Evolutionary conservation across 495 filamentous ascomycete species (phyloP).

Genomic region (Pseudomonodictys pantanalensis): DNA sequence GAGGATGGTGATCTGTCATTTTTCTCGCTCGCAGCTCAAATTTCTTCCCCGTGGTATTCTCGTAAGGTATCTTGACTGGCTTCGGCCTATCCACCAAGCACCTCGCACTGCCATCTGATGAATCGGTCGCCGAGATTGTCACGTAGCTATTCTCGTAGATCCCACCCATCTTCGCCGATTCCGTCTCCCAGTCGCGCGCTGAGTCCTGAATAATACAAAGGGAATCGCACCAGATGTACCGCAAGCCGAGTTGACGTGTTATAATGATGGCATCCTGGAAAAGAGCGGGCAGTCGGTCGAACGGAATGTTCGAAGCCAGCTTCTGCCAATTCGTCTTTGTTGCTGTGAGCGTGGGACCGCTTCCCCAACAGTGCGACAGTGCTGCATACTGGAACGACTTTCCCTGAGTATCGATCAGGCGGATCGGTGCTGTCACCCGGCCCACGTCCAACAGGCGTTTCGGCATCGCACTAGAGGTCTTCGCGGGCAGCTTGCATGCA

Average conservation of each 20-base stretch:
- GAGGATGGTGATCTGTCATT: slow-evolving; percentile 11
- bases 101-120: slow-evolving; percentile 1
- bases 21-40: slow-evolving; percentile 11
- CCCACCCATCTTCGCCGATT: slow-evolving; percentile 20
- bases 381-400: slow-evolving; percentile 18
- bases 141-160: slow-evolving; percentile 23
- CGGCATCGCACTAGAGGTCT: background rate
- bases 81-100: slow-evolving; percentile 16
- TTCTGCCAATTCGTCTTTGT: slow-evolving; percentile 4
- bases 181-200: slow-evolving; percentile 13
- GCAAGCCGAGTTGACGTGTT: slow-evolving; percentile 17
- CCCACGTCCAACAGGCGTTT: slow-evolving; percentile 29
- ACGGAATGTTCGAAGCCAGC: slow-evolving; percentile 7
- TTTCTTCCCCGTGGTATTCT: slow-evolving; percentile 17
- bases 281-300: slow-evolving; percentile 4
- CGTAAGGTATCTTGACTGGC: slow-evolving; percentile 8
- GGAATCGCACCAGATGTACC: slow-evolving; percentile 32
- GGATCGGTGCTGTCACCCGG: slow-evolving; percentile 17
- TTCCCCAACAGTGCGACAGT: slow-evolving; percentile 28
- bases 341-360: slow-evolving; percentile 2
- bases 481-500: slow-evolving; percentile 14
- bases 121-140: slow-evolving; percentile 16
- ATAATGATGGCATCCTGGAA: slow-evolving; percentile 26
- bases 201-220: slow-evolving; percentile 32
- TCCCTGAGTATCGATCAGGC: slow-evolving; percentile 20